Evolutionary conservation across 371 early-diverging fungal species (phyloP).

Genomic region (Basidiobolus meristosporus): DNA sequence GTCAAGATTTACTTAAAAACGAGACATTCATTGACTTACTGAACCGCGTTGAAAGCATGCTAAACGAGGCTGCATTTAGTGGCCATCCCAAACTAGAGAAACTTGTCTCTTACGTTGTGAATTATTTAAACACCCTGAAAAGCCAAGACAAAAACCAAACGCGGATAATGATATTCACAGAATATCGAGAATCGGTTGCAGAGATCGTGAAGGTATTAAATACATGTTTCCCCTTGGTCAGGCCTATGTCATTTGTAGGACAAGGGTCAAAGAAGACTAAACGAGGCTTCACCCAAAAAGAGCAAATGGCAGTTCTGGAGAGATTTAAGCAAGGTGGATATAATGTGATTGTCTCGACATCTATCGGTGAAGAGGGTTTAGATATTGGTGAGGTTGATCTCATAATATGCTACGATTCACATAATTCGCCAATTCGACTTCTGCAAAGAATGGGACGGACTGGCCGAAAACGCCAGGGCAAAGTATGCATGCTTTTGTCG

Average conservation of each 20-base stretch:
- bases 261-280: constrained; percentile 47
- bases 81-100: too few species aligned
- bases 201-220: constrained; percentile 53
- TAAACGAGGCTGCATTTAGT: too few species aligned
- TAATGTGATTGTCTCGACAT: constrained; percentile 80
- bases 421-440: constrained; percentile 68
- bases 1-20: too few species aligned
- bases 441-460: constrained; percentile 89
- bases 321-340: constrained; percentile 48
- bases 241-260: constrained; percentile 65
- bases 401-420: constrained; percentile 81
- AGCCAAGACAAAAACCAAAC: too few species aligned
- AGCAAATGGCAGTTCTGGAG: constrained; percentile 15
- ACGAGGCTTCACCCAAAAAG: constrained; percentile 7
- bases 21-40: too few species aligned
- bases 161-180: constrained; percentile 74
- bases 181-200: constrained; percentile 68
- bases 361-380: constrained; percentile 91
- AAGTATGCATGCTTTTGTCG: constrained; percentile 61
- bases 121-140: too few species aligned
- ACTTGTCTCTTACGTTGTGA: too few species aligned
- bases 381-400: constrained; percentile 95
- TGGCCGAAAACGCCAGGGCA: constrained; percentile 76
- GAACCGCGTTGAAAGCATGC: too few species aligned
- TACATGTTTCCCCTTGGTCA: constrained; percentile 44